These are phyloP conservation scores for Aechmea fasciata DNA, from an alignment of 176 grass and related monocot genomes.

Conservation along the genomic window DNA sequence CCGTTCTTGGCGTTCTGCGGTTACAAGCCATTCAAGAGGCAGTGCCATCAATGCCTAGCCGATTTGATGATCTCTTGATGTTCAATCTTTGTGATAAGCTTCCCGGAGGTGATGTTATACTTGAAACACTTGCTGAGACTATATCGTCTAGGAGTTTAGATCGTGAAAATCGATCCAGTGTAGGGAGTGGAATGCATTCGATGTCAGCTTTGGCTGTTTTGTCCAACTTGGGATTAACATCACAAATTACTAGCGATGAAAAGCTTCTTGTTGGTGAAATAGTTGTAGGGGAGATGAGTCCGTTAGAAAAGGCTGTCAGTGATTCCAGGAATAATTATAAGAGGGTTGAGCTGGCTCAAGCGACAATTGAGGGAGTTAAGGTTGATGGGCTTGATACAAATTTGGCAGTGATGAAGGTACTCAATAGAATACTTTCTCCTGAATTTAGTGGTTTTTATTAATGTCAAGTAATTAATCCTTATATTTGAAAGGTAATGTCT, in stretches of 20 bases:
- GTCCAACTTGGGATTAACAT: constrained; percentile 70
- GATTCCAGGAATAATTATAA: constrained; percentile 82
- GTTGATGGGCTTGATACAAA: constrained; percentile 97
- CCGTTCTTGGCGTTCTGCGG: constrained; percentile 56
- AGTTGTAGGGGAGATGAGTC: constrained; percentile 75
- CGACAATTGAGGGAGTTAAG: constrained; percentile 82
- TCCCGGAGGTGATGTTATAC: constrained; percentile 87
- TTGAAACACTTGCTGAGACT: constrained; percentile 63
- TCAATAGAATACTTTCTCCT: constrained; percentile 1
- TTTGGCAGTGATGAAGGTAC: constrained; percentile 96
- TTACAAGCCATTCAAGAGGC: constrained; percentile 78
- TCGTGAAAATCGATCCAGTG: constrained; percentile 34
- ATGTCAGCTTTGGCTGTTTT: constrained; percentile 50
- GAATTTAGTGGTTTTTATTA: neutral
- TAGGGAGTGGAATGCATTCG: constrained; percentile 52
- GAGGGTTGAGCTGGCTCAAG: constrained; percentile 79
- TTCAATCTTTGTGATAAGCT: constrained; percentile 95
- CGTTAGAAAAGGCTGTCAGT: constrained; percentile 66
- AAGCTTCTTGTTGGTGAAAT: constrained; percentile 78
- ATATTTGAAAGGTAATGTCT: neutral
- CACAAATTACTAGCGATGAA: constrained; percentile 42
- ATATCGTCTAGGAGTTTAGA: constrained; percentile 43
- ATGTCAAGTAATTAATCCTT: neutral
- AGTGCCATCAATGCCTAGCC: constrained; percentile 32
- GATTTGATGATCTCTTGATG: constrained; percentile 61